These are phyloP conservation scores for Hymenoscyphus fructigenus DNA, from an alignment of 2,329 filamentous ascomycete species.

Conservation along the genomic window DNA sequence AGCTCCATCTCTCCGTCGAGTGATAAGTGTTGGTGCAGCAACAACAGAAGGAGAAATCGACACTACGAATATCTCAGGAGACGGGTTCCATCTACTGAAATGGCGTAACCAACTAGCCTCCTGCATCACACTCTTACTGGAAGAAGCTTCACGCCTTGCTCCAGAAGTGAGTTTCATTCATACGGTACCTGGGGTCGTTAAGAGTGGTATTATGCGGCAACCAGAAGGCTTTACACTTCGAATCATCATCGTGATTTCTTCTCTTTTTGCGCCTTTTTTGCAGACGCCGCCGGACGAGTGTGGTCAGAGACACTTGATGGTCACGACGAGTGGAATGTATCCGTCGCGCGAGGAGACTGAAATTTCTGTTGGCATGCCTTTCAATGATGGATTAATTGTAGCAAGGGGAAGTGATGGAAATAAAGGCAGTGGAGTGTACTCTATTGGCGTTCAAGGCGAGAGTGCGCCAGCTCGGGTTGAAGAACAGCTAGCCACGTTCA, in stretches of 20 bases:
- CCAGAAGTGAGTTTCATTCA: constrained; percentile 28
- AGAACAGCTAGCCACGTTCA: constrained; percentile 17
- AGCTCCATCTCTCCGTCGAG: constrained; percentile 44
- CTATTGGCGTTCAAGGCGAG: constrained; percentile 18
- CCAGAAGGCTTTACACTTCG: constrained; percentile 3
- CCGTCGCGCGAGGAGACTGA: constrained; percentile 4
- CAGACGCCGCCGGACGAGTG: constrained; percentile 20
- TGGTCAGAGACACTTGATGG: constrained; percentile 28
- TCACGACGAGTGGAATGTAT: constrained; percentile 24
- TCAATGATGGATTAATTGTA: constrained; percentile 8
- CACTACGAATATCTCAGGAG: constrained; percentile 22
- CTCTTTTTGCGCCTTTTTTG: not conserved
- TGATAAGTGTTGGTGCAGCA: constrained; percentile 42
- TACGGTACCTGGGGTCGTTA: constrained; percentile 25
- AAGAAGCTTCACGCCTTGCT: constrained; percentile 20
- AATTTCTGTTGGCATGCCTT: constrained; percentile 3
- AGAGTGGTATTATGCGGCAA: constrained; percentile 13
- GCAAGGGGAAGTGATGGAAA: constrained; percentile 18
- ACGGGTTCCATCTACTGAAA: constrained; percentile 13
- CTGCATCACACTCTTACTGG: constrained; percentile 23
- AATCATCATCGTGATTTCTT: not conserved
- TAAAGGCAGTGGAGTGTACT: constrained; percentile 25
- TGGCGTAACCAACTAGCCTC: constrained; percentile 21
- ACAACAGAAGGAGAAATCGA: constrained; percentile 24
- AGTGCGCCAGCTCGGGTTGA: constrained; percentile 15